Conservation (phyloP, 352 stramenopile genomes). For the Plasmopara halstedii region DNA sequence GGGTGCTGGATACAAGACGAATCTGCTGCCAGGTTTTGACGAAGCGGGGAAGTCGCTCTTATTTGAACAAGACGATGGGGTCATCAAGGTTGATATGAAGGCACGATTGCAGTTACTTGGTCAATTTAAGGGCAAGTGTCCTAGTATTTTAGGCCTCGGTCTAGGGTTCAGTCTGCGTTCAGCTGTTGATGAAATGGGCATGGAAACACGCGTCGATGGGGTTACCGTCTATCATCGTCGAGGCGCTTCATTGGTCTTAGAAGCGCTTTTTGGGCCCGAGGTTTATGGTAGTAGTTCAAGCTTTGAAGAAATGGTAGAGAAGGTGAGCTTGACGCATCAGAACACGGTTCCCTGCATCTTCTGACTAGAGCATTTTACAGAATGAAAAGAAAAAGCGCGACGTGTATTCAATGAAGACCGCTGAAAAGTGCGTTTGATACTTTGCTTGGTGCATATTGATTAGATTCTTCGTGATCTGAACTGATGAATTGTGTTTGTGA, state of each 20-base stretch:
- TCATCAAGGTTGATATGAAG: slow-evolving; percentile 59
- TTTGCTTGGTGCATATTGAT: too few relatives aligned
- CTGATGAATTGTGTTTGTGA: slow-evolving; percentile 10
- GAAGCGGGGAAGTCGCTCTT: slow-evolving; percentile 29
- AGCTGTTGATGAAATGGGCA: slow-evolving; percentile 72
- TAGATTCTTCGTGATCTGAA: background rate
- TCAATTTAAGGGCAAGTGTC: slow-evolving; percentile 9
- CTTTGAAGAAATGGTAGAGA: slow-evolving; percentile 84
- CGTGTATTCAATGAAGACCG: slow-evolving; percentile 15
- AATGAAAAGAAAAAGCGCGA: slow-evolving; percentile 38
- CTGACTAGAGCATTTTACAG: slow-evolving; percentile 11
- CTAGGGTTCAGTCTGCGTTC: slow-evolving; percentile 74
- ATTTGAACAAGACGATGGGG: slow-evolving; percentile 48
- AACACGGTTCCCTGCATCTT: too few relatives aligned
- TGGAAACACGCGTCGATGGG: slow-evolving; percentile 64
- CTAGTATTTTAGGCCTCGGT: slow-evolving; percentile 56
- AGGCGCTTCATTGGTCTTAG: slow-evolving; percentile 64
- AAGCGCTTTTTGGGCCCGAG: slow-evolving; percentile 46
- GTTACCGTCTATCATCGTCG: slow-evolving; percentile 83
- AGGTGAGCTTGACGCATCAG: slow-evolving; percentile 25
- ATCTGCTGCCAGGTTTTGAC: slow-evolving; percentile 47
- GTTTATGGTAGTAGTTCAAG: slow-evolving; percentile 54
- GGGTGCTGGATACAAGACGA: slow-evolving; percentile 73
- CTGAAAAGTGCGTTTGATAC: slow-evolving; percentile 11
- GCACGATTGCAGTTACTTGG: slow-evolving; percentile 33